A percentile compares a stretch with the other conserved stretches of the same genome.
These are phyloP conservation scores for Coleophoma eucalyptorum DNA, from an alignment of 2,329 filamentous ascomycete species.

Conservation along the genomic window DNA sequence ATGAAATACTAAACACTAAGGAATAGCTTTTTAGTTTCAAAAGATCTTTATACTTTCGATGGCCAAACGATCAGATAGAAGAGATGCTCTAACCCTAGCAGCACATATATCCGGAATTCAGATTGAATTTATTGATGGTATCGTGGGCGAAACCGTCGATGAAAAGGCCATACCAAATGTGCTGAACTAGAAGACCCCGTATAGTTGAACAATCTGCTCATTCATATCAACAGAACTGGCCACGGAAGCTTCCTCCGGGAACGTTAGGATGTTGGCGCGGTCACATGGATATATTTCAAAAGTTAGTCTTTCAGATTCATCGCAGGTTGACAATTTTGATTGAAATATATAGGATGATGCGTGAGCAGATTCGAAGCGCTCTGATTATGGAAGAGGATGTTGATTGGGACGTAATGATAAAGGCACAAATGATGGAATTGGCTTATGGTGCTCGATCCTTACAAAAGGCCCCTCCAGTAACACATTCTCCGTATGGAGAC, in stretches of 20 bases:
- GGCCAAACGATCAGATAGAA: constrained; percentile 41
- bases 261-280: constrained; percentile 35
- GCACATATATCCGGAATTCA: constrained; percentile 35
- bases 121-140: constrained; percentile 37
- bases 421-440: constrained; percentile 22
- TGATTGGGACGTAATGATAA: constrained; percentile 35
- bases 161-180: constrained; percentile 36
- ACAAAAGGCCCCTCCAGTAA: not conserved
- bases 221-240: not conserved
- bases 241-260: constrained; percentile 17
- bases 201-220: too few species aligned
- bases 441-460: constrained; percentile 6
- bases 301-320: constrained; percentile 4
- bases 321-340: not conserved
- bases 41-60: constrained; percentile 41
- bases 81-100: constrained; percentile 39
- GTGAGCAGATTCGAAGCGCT: constrained; percentile 12
- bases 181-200: not conserved
- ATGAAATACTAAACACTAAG: too few species aligned
- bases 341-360: not conserved
- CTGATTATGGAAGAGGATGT: constrained; percentile 37
- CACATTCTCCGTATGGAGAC: constrained; percentile 18
- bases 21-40: too few species aligned
- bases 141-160: constrained; percentile 31
- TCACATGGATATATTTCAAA: constrained; percentile 31